Evolutionary conservation across 441 rosid species (phyloP), one percentile per base, ranked within the genome.

Genomic region (Pelargonium myrrhifolium): DNA sequence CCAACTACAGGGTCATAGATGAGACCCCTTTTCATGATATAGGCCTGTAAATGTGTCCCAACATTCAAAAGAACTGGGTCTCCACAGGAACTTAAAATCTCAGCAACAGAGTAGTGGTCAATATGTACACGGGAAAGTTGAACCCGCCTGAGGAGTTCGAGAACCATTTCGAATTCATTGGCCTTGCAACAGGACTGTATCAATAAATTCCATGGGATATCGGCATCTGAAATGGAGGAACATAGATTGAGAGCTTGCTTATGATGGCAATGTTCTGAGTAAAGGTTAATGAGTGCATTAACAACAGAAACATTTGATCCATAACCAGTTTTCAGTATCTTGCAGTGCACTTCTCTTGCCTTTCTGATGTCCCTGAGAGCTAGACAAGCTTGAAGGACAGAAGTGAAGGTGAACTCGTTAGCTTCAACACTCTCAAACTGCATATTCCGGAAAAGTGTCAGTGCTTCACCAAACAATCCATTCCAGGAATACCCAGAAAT

Each of bases 321-420:
- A 53, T 66, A 77, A 64, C 77, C 71, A 40, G 60, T 31, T 73
- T 68, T 73, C 64, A 77, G 72, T 37, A 77, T 74, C 80, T 68
- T 73, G 69, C 77, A 67, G 65, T 77, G 80, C 63, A 73, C 49
- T 66, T 77, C 80, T 61, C 67, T 77, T 42, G 72, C 80, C 61
- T 67, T 77, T 63, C 71, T 59, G 60, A 77, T 61, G 56, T 77
- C 72, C 40, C 60, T 58, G 22, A 73, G 69, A 70, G 72, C 75
- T 53, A 64, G 49, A 61, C 77, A 58, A 58, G 80, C 72, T 17
- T 69, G 66, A 67, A 77, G 64, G 61, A 64, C 72, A 24, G 75
- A 70, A 42, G 70, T 77, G 65, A 77, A 73, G 65, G 80, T 73
- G 74, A 70, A 77, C 42, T 64, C 80, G 43, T 73, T 77, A 45